Evolutionary conservation across 805 yeast species (phyloP).

Genomic region (Candida pseudoglaebosa): DNA sequence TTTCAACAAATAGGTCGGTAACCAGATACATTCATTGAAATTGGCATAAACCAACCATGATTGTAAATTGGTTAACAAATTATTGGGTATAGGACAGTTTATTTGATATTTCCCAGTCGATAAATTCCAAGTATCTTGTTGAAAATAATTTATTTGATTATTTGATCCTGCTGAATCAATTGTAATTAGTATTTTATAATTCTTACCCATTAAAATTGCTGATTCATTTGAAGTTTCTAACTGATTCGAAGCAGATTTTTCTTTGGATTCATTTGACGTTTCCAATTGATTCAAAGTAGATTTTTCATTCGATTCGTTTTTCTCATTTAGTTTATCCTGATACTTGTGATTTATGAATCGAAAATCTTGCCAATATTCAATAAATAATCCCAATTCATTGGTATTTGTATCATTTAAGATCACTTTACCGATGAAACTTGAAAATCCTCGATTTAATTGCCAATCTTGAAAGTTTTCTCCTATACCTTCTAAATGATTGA

Average conservation of each 20-base stretch:
- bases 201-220: slow-evolving; percentile 13
- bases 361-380: slow-evolving; percentile 35
- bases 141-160: slow-evolving; percentile 18
- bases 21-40: slow-evolving; percentile 20
- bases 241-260: no score
- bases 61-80: slow-evolving; percentile 19
- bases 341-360: slow-evolving; percentile 24
- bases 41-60: no score
- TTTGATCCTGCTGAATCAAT: slow-evolving; percentile 12
- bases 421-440: slow-evolving; percentile 25
- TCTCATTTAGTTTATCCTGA: not conserved
- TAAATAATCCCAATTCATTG: slow-evolving; percentile 28
- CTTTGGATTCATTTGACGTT: not conserved
- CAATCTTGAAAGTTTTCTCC: slow-evolving; percentile 13
- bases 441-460: slow-evolving; percentile 19
- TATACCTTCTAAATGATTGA: slow-evolving; percentile 21
- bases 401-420: slow-evolving; percentile 19
- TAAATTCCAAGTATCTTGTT: slow-evolving; percentile 21
- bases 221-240: not conserved
- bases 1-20: slow-evolving; percentile 28
- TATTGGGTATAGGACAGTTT: slow-evolving; percentile 7
- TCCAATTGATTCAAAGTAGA: no score
- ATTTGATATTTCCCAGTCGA: slow-evolving; percentile 13
- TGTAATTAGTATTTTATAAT: slow-evolving; percentile 19
- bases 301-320: not conserved